Conservation (phyloP, 176 grass and related monocot genomes). For the Oryza australiensis region DNA sequence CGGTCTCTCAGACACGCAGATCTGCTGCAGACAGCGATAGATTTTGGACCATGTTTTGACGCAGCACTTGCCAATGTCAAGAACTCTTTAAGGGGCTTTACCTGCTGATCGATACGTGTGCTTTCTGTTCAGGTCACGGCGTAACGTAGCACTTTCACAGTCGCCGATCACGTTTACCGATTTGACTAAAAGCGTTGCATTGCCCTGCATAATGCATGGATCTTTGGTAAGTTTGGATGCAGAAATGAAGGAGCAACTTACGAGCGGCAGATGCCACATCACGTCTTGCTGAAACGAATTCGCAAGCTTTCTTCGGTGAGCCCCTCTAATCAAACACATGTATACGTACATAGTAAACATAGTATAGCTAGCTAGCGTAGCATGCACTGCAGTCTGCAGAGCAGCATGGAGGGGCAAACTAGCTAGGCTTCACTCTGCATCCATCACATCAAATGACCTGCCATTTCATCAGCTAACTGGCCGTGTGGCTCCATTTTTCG, state of each 20-base stretch:
- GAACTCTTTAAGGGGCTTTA: background rate
- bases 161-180: background rate
- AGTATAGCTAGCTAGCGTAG: background rate
- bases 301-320: background rate
- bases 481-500: background rate
- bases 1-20: slow-evolving; percentile 5
- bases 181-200: background rate
- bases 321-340: background rate
- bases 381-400: background rate
- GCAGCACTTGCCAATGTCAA: background rate
- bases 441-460: background rate
- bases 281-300: background rate
- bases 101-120: background rate
- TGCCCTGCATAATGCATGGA: background rate
- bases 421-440: background rate
- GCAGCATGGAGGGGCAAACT: background rate
- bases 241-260: too few relatives aligned
- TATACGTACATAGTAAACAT: background rate
- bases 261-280: too few relatives aligned
- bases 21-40: slow-evolving; percentile 21
- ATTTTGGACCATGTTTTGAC: background rate
- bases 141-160: background rate
- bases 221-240: background rate
- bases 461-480: slow-evolving; percentile 21
- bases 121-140: background rate